A percentile compares a stretch with the other conserved stretches of the same genome.
phyloP scores from a whole-genome alignment of 2,329 filamentous ascomycete genomes.

The Pezicula carpinea region DNA sequence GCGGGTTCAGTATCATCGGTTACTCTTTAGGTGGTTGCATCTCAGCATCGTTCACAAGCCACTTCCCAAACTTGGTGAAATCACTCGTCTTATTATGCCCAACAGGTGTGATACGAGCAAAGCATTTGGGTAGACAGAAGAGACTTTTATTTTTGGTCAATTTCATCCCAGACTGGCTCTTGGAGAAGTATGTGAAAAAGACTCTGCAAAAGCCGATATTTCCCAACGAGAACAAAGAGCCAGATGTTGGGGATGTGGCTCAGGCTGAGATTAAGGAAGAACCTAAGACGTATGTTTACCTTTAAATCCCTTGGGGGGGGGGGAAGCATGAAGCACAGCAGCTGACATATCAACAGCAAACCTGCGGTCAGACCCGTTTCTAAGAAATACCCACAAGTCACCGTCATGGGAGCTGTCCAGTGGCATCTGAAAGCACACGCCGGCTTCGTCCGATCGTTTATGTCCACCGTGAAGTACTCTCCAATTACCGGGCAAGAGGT shows the following conservation, averaged over 20 bases:
- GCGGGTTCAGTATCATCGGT: slow-evolving; percentile 64
- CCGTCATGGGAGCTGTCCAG: slow-evolving; percentile 32
- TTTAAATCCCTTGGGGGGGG: no score
- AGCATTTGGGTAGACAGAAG: slow-evolving; percentile 35
- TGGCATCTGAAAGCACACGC: slow-evolving; percentile 51
- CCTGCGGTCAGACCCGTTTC: slow-evolving; percentile 19
- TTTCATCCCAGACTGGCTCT: not conserved
- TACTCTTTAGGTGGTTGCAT: slow-evolving; percentile 77
- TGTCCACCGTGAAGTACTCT: slow-evolving; percentile 49
- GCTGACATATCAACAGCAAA: not conserved
- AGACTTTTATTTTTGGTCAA: not conserved
- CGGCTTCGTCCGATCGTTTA: slow-evolving; percentile 54
- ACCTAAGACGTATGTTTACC: not conserved
- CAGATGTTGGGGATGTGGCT: not conserved
- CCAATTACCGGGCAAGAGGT: slow-evolving; percentile 49
- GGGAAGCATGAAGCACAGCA: not conserved
- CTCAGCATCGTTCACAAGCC: slow-evolving; percentile 60
- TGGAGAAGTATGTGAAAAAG: not conserved
- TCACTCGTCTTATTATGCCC: slow-evolving; percentile 73
- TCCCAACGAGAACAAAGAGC: not conserved
- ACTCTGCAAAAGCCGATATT: not conserved
- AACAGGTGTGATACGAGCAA: slow-evolving; percentile 61
- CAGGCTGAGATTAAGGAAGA: not conserved
- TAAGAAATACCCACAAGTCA: slow-evolving; percentile 1
- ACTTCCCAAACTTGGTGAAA: slow-evolving; percentile 62